phyloP scores from a whole-genome alignment of 202 grass and related monocot genomes.

The Schoenoplectus triqueter region DNA sequence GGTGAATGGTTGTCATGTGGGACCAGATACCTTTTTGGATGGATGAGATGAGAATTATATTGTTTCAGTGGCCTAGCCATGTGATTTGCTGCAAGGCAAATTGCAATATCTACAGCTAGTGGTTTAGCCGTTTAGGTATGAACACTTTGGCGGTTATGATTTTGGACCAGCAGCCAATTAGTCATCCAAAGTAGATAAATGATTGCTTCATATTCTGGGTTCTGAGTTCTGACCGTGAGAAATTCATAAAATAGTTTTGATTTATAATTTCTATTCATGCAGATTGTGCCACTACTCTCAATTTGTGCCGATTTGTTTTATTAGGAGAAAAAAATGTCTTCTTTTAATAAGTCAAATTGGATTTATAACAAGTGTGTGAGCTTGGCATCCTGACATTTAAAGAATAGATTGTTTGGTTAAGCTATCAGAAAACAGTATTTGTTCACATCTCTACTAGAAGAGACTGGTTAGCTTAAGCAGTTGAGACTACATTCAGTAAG shows the following conservation, averaged over 20 bases:
- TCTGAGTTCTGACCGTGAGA: not conserved
- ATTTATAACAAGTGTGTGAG: constrained; percentile 13
- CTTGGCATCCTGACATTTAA: not conserved
- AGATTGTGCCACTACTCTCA: not conserved
- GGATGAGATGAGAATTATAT: not conserved
- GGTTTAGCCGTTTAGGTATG: not conserved
- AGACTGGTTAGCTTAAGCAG: no score
- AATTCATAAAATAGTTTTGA: not conserved
- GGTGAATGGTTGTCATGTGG: not conserved
- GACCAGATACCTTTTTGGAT: constrained; percentile 1
- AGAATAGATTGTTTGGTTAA: no score
- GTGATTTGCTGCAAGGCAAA: not conserved
- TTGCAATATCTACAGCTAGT: not conserved
- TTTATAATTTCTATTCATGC: not conserved
- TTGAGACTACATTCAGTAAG: no score
- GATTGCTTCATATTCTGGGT: constrained; percentile 3
- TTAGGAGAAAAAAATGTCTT: not conserved
- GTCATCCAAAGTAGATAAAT: constrained; percentile 1
- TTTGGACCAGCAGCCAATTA: constrained; percentile 24
- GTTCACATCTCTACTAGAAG: no score
- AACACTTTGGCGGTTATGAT: constrained; percentile 1
- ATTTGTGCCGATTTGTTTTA: not conserved
- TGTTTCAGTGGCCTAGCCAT: not conserved
- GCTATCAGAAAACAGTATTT: no score
- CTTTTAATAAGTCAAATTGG: not conserved